Evolutionary conservation across 192 early-diverging fungal species (phyloP).

Genomic region (Gamsiella multidivaricata): DNA sequence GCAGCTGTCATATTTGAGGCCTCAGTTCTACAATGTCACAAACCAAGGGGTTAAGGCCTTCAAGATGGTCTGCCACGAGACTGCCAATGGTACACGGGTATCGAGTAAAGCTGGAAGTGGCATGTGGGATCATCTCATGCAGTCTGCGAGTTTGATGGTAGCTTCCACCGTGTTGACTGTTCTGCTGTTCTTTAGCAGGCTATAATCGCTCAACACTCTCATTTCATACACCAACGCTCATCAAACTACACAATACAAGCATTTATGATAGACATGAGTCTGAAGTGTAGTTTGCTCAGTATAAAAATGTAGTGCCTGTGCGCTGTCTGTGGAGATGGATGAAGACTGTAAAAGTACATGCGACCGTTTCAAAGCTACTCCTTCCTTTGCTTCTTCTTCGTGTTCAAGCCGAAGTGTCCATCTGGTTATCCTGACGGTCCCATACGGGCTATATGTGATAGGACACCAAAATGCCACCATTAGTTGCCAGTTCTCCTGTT

Average conservation of each 20-base stretch:
- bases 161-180: neutral
- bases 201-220: neutral
- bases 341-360: too few species aligned
- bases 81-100: conserved; percentile 13
- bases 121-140: neutral
- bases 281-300: too few species aligned
- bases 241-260: too few species aligned
- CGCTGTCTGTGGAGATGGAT: too few species aligned
- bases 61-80: conserved; percentile 29
- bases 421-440: conserved; percentile 24
- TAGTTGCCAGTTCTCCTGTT: too few species aligned
- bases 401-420: conserved; percentile 23
- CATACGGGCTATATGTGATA: conserved; percentile 17
- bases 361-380: too few species aligned
- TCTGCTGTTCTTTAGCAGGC: neutral
- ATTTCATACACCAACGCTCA: too few species aligned
- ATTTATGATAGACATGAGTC: too few species aligned
- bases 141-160: conserved; percentile 10
- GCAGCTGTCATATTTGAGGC: conserved; percentile 15
- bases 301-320: too few species aligned
- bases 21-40: conserved; percentile 24
- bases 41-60: conserved; percentile 22
- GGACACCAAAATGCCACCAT: neutral
- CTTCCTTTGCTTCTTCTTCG: too few species aligned
- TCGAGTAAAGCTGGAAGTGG: neutral